Evolutionary conservation across 2,329 filamentous ascomycete species (phyloP), one percentile per base, ranked within the genome.

Genomic region (Akanthomyces lecanii): DNA sequence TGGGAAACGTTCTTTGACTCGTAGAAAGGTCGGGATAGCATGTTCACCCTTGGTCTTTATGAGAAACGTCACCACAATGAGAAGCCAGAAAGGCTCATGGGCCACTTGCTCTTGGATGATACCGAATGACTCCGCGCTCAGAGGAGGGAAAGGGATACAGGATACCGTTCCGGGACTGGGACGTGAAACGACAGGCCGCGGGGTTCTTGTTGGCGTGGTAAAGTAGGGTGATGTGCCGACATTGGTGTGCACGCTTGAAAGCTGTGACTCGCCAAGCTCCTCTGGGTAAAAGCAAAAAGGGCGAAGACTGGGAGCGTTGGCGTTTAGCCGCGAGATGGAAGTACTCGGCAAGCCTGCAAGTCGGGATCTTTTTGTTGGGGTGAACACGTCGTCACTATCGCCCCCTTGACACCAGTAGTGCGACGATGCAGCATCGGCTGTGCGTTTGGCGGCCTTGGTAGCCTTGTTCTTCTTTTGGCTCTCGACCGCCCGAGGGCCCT

Each of bases 91-190:
- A 0, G 92, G 89, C 63, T 92, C 83, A 56, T 84, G 75, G 2
- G 87, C 86, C 18, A 96, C 83, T 66, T 88, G 83, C 72, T 97
- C 93, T 72, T 97, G 93, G 44, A 97, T 86, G 2, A 97, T 82
- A 0, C 92, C 92, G 71, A 96, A 97, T 6, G 71, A 74, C 0
- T 80, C 71, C 0, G 84, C 79, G 8, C 82, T 80, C 40, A 92
- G 83, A 0, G 87, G 83, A 0, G 91, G 90, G 66, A 94, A 91
- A 2, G 84, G 83, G 14, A 88, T 78, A 28, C 78, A 77, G 0
- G 85, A 84, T 10, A 87, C 71, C 2, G 75, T 79, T 10, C 80
- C 79, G 11, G 77, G 74, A 2, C 73, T 73, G 2, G 78, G 76
- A 8, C 77, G 74, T 36, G 71, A 76, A 30, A 63, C 50, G 23